These are phyloP conservation scores for Colletotrichum sp. DNA, from an alignment of 2,329 filamentous ascomycete species.

Conservation along the genomic window DNA sequence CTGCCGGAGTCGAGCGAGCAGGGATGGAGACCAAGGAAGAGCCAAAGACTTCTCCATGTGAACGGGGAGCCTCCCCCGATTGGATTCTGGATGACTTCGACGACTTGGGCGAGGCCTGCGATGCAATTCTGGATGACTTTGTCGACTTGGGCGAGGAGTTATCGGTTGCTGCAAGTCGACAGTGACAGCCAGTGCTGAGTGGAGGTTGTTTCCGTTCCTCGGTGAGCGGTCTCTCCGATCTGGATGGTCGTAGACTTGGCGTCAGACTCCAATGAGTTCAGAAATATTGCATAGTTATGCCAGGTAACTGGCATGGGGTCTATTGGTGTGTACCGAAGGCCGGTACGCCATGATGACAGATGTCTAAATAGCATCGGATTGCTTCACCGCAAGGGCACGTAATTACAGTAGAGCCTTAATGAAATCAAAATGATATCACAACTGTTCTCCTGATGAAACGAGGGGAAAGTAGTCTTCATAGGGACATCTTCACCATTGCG, in stretches of 20 bases:
- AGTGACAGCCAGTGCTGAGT: not conserved
- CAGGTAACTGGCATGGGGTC: not conserved
- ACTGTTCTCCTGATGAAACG: not conserved
- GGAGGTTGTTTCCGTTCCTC: not conserved
- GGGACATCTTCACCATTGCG: not conserved
- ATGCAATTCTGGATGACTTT: not conserved
- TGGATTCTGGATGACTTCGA: not conserved
- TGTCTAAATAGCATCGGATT: not conserved
- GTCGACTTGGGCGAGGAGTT: not conserved
- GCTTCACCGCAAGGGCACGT: not conserved
- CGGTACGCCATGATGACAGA: not conserved
- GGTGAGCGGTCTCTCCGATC: not conserved
- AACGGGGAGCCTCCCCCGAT: not conserved
- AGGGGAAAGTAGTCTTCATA: not conserved
- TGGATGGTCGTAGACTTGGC: fast-evolving
- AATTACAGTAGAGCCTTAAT: not conserved
- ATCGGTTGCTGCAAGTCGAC: not conserved
- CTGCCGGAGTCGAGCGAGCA: not conserved
- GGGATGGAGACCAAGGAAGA: not conserved
- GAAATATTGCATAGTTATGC: not conserved
- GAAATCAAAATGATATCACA: not conserved
- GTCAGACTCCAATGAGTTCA: not conserved
- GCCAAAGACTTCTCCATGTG: not conserved
- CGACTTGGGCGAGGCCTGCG: no score
- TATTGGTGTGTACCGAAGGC: not conserved